Base-by-base conservation (phyloP, 768 basidiomycete species). In the Stropharia rugosoannulata region DNA sequence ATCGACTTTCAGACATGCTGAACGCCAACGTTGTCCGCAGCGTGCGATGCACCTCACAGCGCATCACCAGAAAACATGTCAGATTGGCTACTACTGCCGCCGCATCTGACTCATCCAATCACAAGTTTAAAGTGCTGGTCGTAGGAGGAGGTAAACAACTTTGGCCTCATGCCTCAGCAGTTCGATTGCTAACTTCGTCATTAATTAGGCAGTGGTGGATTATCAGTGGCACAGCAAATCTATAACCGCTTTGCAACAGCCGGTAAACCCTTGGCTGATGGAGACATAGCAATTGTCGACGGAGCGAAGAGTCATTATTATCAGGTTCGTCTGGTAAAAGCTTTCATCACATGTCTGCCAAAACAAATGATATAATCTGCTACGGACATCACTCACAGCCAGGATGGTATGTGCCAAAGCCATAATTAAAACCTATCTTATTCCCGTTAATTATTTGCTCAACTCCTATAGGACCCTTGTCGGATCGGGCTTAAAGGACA, bases 281-380 rank as follows among this genome's bases (percentile, higher is more conserved):
- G 85, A 19, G 95, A 98, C 68, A 84, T 98, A 44, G 91, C 84
- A 5, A 87, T 98, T 53, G 72, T 97, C 32, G 96, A 98, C 66
- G 82, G 81, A 15, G 84, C 91, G 19, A 78, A 88, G 57, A 81
- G 82, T 48, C 95, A 98, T 71, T 83, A 92, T 69, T 98, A 96
- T 73, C 87, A 91, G 74, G 87, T 87, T 71, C 54, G 71, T 64
- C 25, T 22, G 3, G 12, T 8, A 4, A 22, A 9, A 18, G 39
- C 27, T 15, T 27, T 48, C 18, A 25, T 44, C 32, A 32, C 29
- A 32, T 32, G 29, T 32, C 29, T 32, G 16, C 49, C 39, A 36
- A 22, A 18, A 11, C 36, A 37, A 54, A 49, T 29, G 27, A 12
- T 41, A n/a, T 22, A 55, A 44, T 25, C 18, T 56, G 52, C 42